Evolutionary conservation across 768 basidiomycete species (phyloP), one percentile per base, ranked within the genome.

Genomic region (Tricholoma terreum): DNA sequence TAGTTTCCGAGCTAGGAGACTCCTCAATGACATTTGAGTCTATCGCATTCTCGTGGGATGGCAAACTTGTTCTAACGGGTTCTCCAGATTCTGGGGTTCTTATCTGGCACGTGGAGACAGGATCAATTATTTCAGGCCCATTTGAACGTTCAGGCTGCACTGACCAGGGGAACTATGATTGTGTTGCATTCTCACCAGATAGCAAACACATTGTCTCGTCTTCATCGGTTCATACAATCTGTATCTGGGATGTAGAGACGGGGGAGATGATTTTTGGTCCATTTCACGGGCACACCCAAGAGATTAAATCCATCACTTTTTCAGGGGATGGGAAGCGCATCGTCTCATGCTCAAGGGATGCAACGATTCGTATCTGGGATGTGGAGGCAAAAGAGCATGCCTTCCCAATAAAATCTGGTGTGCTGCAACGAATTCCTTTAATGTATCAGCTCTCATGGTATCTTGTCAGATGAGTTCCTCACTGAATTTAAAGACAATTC

Each of bases 101-200:
- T 3, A 33, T 59, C 7, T 59, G 56, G 56, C 38, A 57, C 52
- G 50, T 40, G 17, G 31, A 22, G 19, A 52, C 56, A 21, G 56
- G 56, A 10, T 15, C n/a, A 10, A 8, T 17, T 22, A 38, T 19
- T 8, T 57, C 33, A 21, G 24, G 24, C 15, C 54, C 58, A 21
- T 51, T 56, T 14, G 4, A 50, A 51, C n/a, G n/a, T n/a, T n/a
- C n/a, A n/a, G n/a, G n/a, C n/a, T n/a, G n/a, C n/a, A n/a, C n/a
- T n/a, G n/a, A n/a, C n/a, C n/a, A n/a, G n/a, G 67, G 64, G 17
- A 63, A 69, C 34, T 35, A 57, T 3, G 55, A 56, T 49, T 50
- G 31, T 21, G 65, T 72, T 22, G 58, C 59, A 19, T 67, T 70
- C 58, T 69, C 70, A 10, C 64, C 67, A 0, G 63, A 70, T 57